Conservation (phyloP, 2,329 filamentous ascomycete genomes). For the Grosmannia penicillata region DNA sequence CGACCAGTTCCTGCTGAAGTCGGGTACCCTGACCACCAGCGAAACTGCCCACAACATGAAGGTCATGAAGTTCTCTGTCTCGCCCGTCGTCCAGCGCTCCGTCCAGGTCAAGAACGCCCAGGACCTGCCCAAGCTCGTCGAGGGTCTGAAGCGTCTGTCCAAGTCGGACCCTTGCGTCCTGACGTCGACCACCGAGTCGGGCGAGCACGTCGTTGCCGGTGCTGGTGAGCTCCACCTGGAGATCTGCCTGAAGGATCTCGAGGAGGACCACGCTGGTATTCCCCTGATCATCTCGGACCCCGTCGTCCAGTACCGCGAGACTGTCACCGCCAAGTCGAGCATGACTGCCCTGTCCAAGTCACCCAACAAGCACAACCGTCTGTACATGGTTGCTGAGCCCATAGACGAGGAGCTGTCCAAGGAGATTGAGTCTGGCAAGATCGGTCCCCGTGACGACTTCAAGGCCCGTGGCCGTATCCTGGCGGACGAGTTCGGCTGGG, state of each 20-base stretch:
- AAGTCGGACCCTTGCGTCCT: constrained; percentile 99
- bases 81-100: constrained; percentile 93
- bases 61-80: constrained; percentile 99
- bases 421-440: constrained; percentile 85
- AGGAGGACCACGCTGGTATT: constrained; percentile 98
- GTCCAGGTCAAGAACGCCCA: constrained; percentile 99
- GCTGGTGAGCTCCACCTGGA: constrained; percentile 98
- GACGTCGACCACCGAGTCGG: constrained; percentile 75
- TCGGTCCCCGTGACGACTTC: constrained; percentile 93
- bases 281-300: constrained; percentile 96
- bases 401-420: constrained; percentile 81
- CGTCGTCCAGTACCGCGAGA: constrained; percentile 98
- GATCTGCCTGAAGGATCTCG: constrained; percentile 99
- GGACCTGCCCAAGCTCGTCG: constrained; percentile 98
- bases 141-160: constrained; percentile 99
- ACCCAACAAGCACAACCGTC: constrained; percentile 99
- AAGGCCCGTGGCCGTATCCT: constrained; percentile 93
- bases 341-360: constrained; percentile 98
- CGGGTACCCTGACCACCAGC: constrained; percentile 93
- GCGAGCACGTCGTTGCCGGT: constrained; percentile 98
- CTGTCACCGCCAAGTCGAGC: constrained; percentile 68
- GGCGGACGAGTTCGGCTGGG: constrained; percentile 96
- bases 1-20: constrained; percentile 99
- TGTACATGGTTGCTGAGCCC: constrained; percentile 88
- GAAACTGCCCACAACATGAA: constrained; percentile 99